Evolutionary conservation across 305 asterid genomes (phyloP).

Genomic region (Rubia peregrina): DNA sequence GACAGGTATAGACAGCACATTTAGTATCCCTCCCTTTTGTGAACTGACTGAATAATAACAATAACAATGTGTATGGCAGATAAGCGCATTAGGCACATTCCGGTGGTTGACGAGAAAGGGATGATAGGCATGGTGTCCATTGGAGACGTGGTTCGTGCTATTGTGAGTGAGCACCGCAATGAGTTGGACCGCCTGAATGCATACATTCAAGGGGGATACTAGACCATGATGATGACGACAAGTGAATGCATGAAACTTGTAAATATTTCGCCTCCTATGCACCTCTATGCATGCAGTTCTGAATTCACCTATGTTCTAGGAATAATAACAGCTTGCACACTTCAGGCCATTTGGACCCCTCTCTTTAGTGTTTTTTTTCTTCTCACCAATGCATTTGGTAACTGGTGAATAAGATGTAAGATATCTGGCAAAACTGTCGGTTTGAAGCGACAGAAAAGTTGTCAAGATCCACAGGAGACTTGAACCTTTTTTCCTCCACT

Average conservation of each 20-base stretch:
- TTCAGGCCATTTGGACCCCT: constrained; percentile 3
- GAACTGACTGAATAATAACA: not conserved
- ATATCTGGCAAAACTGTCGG: not conserved
- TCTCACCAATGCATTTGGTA: constrained; percentile 10
- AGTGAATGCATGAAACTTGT: constrained; percentile 23
- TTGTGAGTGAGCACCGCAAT: constrained; percentile 84
- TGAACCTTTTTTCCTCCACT: not conserved
- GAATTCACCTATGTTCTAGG: constrained; percentile 1
- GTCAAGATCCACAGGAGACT: not conserved
- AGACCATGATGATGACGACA: constrained; percentile 36
- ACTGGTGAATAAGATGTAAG: constrained; percentile 1
- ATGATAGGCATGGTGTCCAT: constrained; percentile 98
- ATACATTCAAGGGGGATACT: constrained; percentile 90
- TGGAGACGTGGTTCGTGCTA: constrained; percentile 98
- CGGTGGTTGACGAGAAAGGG: constrained; percentile 57
- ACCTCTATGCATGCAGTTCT: constrained; percentile 14
- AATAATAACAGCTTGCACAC: constrained; percentile 18
- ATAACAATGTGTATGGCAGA: constrained; percentile 34
- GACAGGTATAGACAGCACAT: constrained; percentile 57
- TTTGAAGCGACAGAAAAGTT: not conserved
- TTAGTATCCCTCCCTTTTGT: not conserved
- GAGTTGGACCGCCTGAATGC: constrained; percentile 87
- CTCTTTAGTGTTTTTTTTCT: constrained; percentile 1
- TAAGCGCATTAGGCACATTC: constrained; percentile 96
- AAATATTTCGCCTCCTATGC: constrained; percentile 22